phyloP scores from a whole-genome alignment of 208 protist species.

The Crithidia sp. region DNA sequence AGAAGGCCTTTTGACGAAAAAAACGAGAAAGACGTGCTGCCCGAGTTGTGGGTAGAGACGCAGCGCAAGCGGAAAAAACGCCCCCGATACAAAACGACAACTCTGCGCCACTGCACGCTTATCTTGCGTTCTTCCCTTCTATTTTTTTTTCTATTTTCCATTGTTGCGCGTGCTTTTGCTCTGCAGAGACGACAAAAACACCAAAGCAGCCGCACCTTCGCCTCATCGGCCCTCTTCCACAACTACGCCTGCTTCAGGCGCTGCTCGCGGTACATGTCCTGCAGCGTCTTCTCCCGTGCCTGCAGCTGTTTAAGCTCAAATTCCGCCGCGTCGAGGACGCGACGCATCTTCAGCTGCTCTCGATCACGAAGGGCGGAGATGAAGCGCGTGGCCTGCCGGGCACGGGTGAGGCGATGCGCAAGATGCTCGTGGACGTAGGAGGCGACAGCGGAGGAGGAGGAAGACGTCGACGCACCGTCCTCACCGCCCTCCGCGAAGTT shows the following conservation, averaged over 20 bases:
- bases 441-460: constrained; percentile 7
- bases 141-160: too few relatives aligned
- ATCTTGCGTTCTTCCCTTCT: too few relatives aligned
- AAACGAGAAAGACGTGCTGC: too few relatives aligned
- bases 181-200: neutral
- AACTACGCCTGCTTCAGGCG: constrained; percentile 15
- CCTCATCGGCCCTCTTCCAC: too few relatives aligned
- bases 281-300: constrained; percentile 49
- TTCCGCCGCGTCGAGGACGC: constrained; percentile 38
- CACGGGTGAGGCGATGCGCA: constrained; percentile 13
- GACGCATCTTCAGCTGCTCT: constrained; percentile 50
- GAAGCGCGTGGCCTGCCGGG: constrained; percentile 26
- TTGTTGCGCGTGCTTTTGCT: too few relatives aligned
- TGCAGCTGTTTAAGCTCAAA: constrained; percentile 39
- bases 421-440: constrained; percentile 37
- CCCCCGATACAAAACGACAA: too few relatives aligned
- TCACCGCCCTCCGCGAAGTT: neutral
- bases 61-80: too few relatives aligned
- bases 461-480: neutral
- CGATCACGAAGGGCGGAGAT: constrained; percentile 20
- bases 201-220: neutral
- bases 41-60: too few relatives aligned
- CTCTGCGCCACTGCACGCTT: too few relatives aligned
- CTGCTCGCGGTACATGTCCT: constrained; percentile 51
- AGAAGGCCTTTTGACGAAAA: too few relatives aligned